Percentiles rank a stretch among this genome's conserved stretches.
Conservation (phyloP, 768 basidiomycete genomes). For the Suillus subluteus region DNA sequence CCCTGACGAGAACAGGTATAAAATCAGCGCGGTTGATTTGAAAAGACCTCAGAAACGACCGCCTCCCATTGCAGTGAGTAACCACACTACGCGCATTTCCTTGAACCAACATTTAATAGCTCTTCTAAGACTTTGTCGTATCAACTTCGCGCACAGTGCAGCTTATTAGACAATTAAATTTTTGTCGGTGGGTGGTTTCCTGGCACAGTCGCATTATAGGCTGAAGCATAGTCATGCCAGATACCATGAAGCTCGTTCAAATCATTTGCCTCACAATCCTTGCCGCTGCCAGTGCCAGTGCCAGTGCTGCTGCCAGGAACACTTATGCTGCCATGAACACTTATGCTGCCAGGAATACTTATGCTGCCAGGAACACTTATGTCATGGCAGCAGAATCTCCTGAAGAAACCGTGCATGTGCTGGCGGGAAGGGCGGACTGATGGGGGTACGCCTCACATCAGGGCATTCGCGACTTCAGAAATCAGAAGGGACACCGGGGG, state of each 20-base stretch:
- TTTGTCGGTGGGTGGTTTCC: background rate
- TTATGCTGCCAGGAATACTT: no score
- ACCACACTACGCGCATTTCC: background rate
- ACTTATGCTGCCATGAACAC: no score
- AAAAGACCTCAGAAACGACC: background rate
- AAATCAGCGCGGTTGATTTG: background rate
- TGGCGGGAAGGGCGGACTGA: no score
- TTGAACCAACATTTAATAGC: background rate
- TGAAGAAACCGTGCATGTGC: no score
- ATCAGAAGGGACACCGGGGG: no score
- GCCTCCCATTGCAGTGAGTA: background rate
- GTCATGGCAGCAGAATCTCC: background rate
- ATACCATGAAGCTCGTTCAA: background rate
- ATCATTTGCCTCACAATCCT: conserved; percentile 20
- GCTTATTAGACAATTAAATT: background rate
- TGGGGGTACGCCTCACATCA: no score
- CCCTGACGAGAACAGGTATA: no score
- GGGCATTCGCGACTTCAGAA: no score
- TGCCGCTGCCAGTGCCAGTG: conserved; percentile 26
- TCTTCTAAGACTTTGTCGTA: background rate
- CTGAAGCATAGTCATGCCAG: background rate
- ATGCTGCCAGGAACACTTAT: no score
- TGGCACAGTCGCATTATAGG: background rate
- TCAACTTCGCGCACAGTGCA: background rate
- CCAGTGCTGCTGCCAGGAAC: no score